phyloP scores from a whole-genome alignment of 1,139 yeast species.

The Saccharomyces pastorianus region DNA sequence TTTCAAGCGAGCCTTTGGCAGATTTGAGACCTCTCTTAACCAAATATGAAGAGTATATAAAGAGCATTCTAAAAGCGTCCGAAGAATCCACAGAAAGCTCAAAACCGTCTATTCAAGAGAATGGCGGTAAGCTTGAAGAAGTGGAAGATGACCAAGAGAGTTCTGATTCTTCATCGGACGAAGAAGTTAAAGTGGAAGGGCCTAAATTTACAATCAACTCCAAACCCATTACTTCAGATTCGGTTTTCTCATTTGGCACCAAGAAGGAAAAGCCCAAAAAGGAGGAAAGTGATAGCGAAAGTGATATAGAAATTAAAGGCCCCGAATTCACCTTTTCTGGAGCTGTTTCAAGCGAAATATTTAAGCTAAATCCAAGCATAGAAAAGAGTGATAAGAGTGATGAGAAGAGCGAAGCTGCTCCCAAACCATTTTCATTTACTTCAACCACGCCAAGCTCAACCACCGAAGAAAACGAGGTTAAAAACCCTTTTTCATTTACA shows the following conservation, averaged over 20 bases:
- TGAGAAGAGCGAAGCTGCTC: conserved; percentile 10
- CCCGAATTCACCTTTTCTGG: conserved; percentile 53
- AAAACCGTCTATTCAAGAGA: background rate
- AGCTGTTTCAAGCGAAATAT: conserved; percentile 41
- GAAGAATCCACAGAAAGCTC: background rate
- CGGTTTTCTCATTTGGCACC: conserved; percentile 52
- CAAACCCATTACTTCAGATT: conserved; percentile 48
- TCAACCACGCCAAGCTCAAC: conserved; percentile 10
- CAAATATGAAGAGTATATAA: conserved; percentile 49
- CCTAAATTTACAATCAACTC: conserved; percentile 50
- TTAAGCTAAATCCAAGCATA: conserved; percentile 34
- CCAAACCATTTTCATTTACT: conserved; percentile 3
- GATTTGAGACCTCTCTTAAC: conserved; percentile 50
- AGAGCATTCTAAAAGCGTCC: conserved; percentile 7
- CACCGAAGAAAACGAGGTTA: conserved; percentile 11
- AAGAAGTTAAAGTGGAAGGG: conserved; percentile 51
- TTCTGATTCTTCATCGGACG: conserved; percentile 18
- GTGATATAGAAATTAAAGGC: conserved; percentile 51
- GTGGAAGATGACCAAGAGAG: background rate
- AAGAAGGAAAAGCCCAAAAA: conserved; percentile 38
- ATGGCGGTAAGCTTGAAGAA: background rate
- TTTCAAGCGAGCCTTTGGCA: conserved; percentile 43
- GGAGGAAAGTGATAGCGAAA: conserved; percentile 44
- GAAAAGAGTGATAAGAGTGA: conserved; percentile 5
- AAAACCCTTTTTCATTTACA: conserved; percentile 19